Base-by-base conservation (phyloP, 164 flowering plant species). In the Magnolia kwangsiensis region DNA sequence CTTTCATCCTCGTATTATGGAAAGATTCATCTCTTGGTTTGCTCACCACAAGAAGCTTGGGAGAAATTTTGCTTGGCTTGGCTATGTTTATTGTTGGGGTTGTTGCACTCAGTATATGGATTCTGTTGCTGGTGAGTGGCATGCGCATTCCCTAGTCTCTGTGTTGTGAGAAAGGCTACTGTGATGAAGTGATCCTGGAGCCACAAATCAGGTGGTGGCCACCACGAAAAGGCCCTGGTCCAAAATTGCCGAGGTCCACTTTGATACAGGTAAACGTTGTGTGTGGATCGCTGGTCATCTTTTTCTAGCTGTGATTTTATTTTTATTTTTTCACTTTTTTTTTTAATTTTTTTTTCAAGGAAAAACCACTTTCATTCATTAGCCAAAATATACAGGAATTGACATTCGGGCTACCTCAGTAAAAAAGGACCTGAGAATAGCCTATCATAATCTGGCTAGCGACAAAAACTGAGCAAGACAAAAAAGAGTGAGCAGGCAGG, bases 41-140 rank as follows among this genome's bases (percentile, higher is more conserved):
- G 21, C 64, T 23, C 65, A 27, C 50, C 64, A 50, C 66, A 8
- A 55, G 19, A 11, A 63, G 27, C 68, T 66, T 63, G 21, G 29
- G 14, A 37, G 68, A 72, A 2, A 51, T 55, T 72, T 72, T 63
- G 3, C 18, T 75, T 24, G 81, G 81, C n/a, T 37, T 78, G 50
- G 24, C 51, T 63, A 79, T 79, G 77, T 78, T 79, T 31, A 51
- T 75, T 74, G 58, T 75, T 51, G 81, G 81, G 45, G 81, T 79
- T 8, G 19, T 79, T 8, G 70, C 81, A 16, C 74, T 79, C 31
- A 79, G 81, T 29, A 70, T 69, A 19, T 79, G 81, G 81, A 79
- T 79, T 18, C 10, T 79, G 63, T 74, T 79, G 81, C 75, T 74
- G 77, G 81, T 79, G 31, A 74, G 77, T 61, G 4, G 16, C 61